Conservation (phyloP, 768 basidiomycete genomes). For the Boletus pseudo-olivaceus region DNA sequence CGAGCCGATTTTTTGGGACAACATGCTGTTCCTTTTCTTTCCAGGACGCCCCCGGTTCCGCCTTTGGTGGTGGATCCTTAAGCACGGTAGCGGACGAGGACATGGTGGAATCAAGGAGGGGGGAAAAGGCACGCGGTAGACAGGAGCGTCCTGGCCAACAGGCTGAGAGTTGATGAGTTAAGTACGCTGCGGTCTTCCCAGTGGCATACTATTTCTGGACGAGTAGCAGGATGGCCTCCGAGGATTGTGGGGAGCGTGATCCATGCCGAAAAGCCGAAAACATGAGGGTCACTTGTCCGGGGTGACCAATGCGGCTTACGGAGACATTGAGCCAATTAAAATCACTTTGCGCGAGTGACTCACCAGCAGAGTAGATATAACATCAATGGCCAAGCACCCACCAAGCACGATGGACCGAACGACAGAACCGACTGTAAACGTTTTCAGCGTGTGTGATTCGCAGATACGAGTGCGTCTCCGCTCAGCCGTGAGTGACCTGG, state of each 20-base stretch:
- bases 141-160: not conserved
- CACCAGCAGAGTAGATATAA: not conserved
- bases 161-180: not conserved
- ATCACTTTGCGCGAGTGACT: not conserved
- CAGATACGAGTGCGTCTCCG: not conserved
- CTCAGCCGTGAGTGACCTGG: not conserved
- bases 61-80: constrained; percentile 2
- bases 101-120: constrained; percentile 3
- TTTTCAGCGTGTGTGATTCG: not conserved
- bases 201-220: constrained; percentile 12
- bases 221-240: no score
- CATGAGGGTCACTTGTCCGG: not conserved
- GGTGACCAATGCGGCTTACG: no score
- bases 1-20: constrained; percentile 40
- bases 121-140: not conserved
- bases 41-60: constrained; percentile 35
- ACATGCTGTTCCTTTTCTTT: constrained; percentile 38
- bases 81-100: not conserved
- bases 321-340: not conserved
- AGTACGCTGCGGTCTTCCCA: constrained; percentile 1
- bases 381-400: not conserved
- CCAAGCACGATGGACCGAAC: not conserved
- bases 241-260: not conserved
- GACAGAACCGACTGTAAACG: not conserved
- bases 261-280: constrained; percentile 7